Evolutionary conservation across 106 monocot species (phyloP), one percentile per base, ranked within the genome.

Genomic region (Dioscorea zingiberensis): DNA sequence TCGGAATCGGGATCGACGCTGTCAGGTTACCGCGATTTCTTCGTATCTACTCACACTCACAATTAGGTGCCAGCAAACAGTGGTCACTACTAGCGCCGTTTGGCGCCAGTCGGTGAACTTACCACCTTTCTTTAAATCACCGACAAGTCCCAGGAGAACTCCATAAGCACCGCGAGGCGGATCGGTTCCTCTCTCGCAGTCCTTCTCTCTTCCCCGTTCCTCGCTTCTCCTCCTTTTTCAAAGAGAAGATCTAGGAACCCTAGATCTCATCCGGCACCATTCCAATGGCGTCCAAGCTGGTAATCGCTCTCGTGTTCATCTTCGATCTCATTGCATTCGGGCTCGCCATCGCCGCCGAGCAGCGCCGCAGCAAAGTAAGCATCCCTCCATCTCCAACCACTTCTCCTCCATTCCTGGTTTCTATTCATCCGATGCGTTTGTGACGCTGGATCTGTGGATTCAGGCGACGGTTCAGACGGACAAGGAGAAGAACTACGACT

Each of bases 271-370:
- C 38, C 38, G 38, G 3, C n/a, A n/a, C n/a, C n/a, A n/a, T 38
- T 38, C 38, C 38, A 1, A 64, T 64, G 68, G 64, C 64, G 19
- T 76, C 75, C 27, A 71, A 45, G 51, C 1, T 68, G 7, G 76
- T 81, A 3, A 49, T 81, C 10, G 19, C 67, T 61, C 19, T 32
- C 24, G 58, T 81, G 62, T 9, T 76, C 58, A 55, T 81, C 59
- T 57, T 76, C 68, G 76, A 76, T 55, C 21, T 76, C 67, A 68
- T 81, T 62, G 72, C 76, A 27, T 76, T 81, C 72, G 67, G 53
- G 51, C 76, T 81, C 64, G 81, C 81, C 51, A 44, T 81, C 44
- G 81, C 63, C 51, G 81, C 76, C 66, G 76, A 69, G 72, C 72
- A 76, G 66, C 71, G 81, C 58, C 72, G 72, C 12, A 76, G 72